Evolutionary conservation across 108 stramenopile species (phyloP).

Genomic region (Cyclotella distinguenda): DNA sequence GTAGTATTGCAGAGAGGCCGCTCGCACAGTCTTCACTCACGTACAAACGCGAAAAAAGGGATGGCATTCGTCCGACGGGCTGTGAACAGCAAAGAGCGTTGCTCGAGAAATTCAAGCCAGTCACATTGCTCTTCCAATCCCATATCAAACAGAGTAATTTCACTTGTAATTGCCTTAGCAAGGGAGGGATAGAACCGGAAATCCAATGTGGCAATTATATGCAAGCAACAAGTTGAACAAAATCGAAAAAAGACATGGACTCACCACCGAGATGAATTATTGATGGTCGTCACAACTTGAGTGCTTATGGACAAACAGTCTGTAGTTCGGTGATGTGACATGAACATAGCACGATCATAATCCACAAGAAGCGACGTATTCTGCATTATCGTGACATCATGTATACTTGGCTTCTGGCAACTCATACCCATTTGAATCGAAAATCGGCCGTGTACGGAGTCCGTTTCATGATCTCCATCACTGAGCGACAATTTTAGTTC

Average conservation of each 20-base stretch:
- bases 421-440: conserved; percentile 1
- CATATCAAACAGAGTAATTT: conserved; percentile 30
- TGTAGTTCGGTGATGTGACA: conserved; percentile 26
- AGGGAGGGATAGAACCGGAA: background rate
- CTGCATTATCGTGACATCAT: background rate
- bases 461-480: conserved; percentile 16
- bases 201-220: background rate
- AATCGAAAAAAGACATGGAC: background rate
- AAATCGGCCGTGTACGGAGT: conserved; percentile 23
- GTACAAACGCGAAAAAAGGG: conserved; percentile 32
- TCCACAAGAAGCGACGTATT: conserved; percentile 5
- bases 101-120: conserved; percentile 22
- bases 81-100: background rate
- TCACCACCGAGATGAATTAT: background rate
- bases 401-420: no score
- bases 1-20: conserved; percentile 27
- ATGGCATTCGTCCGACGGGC: background rate
- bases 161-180: background rate
- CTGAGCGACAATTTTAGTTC: conserved; percentile 35
- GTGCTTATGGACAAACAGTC: conserved; percentile 34
- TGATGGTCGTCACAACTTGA: conserved; percentile 9
- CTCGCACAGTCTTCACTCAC: conserved; percentile 20
- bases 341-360: conserved; percentile 21
- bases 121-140: conserved; percentile 45
- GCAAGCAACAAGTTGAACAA: background rate